Conservation (phyloP, 345 rosid species). For the Ceriops zippeliana region DNA sequence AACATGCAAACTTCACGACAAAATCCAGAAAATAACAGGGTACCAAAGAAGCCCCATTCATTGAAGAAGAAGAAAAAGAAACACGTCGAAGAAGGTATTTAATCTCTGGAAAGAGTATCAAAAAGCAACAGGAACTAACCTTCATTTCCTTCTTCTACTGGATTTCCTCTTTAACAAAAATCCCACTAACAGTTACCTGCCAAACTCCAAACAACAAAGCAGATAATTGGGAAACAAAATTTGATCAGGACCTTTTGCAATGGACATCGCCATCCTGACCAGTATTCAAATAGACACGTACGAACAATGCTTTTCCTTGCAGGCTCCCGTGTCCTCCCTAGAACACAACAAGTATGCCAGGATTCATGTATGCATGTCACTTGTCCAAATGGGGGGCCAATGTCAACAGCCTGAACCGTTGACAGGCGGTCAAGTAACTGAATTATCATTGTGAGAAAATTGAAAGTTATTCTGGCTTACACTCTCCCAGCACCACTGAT, state of each 20-base stretch:
- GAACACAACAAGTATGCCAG: slow-evolving; percentile 16
- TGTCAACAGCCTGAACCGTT: not conserved
- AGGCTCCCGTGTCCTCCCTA: slow-evolving; percentile 14
- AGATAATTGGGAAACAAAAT: not conserved
- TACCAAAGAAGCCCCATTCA: too few relatives aligned
- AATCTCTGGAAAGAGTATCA: not conserved
- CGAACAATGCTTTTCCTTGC: not conserved
- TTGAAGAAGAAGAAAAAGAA: not conserved
- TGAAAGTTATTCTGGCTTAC: not conserved
- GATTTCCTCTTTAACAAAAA: not conserved
- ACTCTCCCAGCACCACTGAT: not conserved
- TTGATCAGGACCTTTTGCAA: not conserved
- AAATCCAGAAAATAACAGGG: too few relatives aligned
- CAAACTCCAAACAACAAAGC: not conserved
- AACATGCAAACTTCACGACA: too few relatives aligned
- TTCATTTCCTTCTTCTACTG: not conserved
- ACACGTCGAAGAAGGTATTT: not conserved
- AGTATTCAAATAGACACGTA: slow-evolving; percentile 3
- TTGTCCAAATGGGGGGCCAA: slow-evolving; percentile 23
- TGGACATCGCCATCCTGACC: not conserved
- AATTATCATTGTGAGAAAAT: not conserved
- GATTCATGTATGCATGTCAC: slow-evolving; percentile 19
- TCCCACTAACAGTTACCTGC: not conserved
- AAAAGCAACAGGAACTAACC: not conserved
- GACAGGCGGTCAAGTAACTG: slow-evolving; percentile 23